A percentile compares a stretch with the other conserved stretches of the same genome.
phyloP scores from a whole-genome alignment of 2,329 filamentous ascomycete species.

The Fusarium sp. region DNA sequence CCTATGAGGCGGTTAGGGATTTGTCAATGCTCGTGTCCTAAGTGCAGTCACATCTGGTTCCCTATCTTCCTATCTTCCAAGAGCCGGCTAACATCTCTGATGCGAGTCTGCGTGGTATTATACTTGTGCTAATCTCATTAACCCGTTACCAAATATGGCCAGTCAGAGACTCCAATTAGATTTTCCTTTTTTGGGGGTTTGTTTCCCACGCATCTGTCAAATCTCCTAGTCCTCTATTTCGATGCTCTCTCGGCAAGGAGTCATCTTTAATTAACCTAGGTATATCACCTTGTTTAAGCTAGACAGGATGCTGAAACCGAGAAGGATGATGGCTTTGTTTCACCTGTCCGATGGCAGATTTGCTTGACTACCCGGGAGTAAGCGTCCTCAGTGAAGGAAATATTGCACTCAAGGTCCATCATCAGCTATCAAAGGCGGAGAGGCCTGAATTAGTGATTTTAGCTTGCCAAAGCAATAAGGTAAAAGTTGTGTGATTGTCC shows the following conservation, averaged over 20 bases:
- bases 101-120: not conserved
- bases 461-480: not conserved
- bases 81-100: not conserved
- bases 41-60: not conserved
- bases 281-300: not conserved
- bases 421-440: not conserved
- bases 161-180: not conserved
- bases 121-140: not conserved
- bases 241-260: not conserved
- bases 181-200: not conserved
- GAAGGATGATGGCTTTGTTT: not conserved
- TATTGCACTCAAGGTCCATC: not conserved
- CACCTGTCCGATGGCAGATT: not conserved
- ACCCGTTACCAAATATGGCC: not conserved
- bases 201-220: not conserved
- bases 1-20: not conserved
- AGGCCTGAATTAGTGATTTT: not conserved
- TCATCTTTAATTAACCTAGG: not conserved
- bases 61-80: not conserved
- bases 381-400: not conserved
- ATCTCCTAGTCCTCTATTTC: not conserved
- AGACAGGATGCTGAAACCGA: not conserved
- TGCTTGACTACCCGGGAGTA: not conserved
- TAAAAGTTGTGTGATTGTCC: not conserved
- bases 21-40: not conserved